Evolutionary conservation across 2,329 filamentous ascomycete genomes (phyloP).

Genomic region (Phyllachora maydis): DNA sequence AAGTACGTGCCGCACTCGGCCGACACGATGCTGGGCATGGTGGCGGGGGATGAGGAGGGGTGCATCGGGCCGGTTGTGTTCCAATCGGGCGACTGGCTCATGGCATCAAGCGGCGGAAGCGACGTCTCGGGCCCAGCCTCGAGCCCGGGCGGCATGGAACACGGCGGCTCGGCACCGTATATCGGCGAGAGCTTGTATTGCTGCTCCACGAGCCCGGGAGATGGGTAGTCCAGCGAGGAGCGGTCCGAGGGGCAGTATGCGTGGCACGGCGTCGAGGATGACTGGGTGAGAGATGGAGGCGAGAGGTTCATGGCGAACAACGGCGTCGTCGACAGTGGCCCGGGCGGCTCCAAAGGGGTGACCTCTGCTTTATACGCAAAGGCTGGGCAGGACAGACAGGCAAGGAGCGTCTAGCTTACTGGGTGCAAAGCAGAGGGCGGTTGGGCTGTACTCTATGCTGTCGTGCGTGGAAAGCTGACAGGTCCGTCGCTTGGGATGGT

Average conservation of each 20-base stretch:
- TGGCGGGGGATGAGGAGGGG: conserved; percentile 16
- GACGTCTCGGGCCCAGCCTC: conserved; percentile 14
- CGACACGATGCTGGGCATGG: conserved; percentile 22
- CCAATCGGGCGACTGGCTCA: conserved; percentile 24
- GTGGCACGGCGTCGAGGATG: conserved; percentile 19
- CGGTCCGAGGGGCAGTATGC: conserved; percentile 21
- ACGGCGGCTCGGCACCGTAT: conserved; percentile 18
- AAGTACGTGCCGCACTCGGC: conserved; percentile 30
- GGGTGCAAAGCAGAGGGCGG: conserved; percentile 2
- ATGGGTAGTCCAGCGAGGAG: conserved; percentile 22
- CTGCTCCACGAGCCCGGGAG: conserved; percentile 19
- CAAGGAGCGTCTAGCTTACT: conserved; percentile 3
- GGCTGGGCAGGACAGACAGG: no score
- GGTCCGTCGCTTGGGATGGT: no score
- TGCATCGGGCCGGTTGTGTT: conserved; percentile 17
- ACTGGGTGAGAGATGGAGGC: conserved; percentile 23
- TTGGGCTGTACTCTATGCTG: no score
- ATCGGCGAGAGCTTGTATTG: conserved; percentile 20
- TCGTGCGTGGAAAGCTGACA: no score
- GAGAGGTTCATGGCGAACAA: conserved; percentile 31
- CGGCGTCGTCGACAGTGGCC: no score
- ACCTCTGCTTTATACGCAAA: no score
- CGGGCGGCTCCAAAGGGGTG: no score
- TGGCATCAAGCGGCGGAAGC: conserved; percentile 16
- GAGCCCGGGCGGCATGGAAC: conserved; percentile 15